Evolutionary conservation across 495 filamentous ascomycete genomes (phyloP).

Genomic region (Neurospora sp.): DNA sequence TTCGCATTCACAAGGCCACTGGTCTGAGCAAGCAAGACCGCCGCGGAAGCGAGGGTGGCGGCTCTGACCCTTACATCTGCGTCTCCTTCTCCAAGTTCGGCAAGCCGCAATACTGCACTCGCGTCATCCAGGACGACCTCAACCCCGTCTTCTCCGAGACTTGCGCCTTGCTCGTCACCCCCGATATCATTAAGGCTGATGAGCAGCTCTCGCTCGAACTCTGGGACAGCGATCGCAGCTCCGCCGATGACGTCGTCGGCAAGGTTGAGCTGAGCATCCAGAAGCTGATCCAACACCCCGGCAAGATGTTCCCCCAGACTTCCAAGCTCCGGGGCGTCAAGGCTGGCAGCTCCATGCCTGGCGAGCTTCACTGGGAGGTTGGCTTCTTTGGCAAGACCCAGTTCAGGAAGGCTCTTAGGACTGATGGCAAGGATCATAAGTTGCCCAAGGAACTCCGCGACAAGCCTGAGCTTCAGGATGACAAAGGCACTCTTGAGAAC

Average conservation of each 20-base stretch:
- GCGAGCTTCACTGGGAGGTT: constrained; percentile 90
- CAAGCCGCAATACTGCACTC: constrained; percentile 95
- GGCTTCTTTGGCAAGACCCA: constrained; percentile 87
- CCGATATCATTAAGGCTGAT: constrained; percentile 83
- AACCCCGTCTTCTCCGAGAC: constrained; percentile 92
- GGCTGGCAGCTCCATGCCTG: constrained; percentile 80
- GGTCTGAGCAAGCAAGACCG: constrained; percentile 88
- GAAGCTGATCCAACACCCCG: constrained; percentile 87
- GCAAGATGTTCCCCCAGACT: constrained; percentile 84
- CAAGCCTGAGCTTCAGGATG: constrained; percentile 72
- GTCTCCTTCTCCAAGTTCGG: constrained; percentile 70
- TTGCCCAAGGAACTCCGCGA: constrained; percentile 64
- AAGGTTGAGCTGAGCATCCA: constrained; percentile 90
- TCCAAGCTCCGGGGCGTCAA: constrained; percentile 74
- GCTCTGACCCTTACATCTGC: constrained; percentile 86
- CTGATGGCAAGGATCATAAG: constrained; percentile 71
- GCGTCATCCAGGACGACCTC: constrained; percentile 87
- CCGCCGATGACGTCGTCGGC: constrained; percentile 86
- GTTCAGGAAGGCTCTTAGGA: constrained; percentile 70
- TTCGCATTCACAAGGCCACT: constrained; percentile 77
- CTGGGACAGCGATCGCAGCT: constrained; percentile 86
- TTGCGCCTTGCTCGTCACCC: constrained; percentile 74
- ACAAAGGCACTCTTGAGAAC: constrained; percentile 69
- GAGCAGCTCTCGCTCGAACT: constrained; percentile 89
- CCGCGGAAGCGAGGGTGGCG: constrained; percentile 73